These are phyloP conservation scores for Diplogelasinospora grovesii DNA, from an alignment of 495 filamentous ascomycete genomes.

Conservation along the genomic window DNA sequence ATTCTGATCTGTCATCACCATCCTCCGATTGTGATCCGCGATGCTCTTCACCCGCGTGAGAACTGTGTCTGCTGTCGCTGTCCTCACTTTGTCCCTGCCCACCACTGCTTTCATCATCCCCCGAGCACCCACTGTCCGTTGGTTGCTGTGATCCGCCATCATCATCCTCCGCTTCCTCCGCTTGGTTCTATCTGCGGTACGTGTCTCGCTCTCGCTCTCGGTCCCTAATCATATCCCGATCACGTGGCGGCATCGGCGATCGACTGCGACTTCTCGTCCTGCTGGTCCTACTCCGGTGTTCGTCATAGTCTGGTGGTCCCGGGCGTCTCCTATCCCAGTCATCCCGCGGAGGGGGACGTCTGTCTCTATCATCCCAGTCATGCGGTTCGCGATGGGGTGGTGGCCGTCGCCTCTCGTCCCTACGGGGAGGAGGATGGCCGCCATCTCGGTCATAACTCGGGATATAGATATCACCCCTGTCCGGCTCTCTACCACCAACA, in stretches of 20 bases:
- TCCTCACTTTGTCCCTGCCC: too few relatives aligned
- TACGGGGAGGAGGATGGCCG: slow-evolving; percentile 25
- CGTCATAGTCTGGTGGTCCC: slow-evolving; percentile 39
- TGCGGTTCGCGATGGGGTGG: slow-evolving; percentile 35
- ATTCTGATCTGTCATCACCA: too few relatives aligned
- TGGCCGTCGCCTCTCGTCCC: slow-evolving; percentile 42
- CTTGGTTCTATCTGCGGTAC: slow-evolving; percentile 34
- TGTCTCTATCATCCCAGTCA: slow-evolving; percentile 20
- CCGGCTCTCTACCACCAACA: slow-evolving; percentile 24
- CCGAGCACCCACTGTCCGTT: too few relatives aligned
- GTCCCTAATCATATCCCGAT: too few relatives aligned
- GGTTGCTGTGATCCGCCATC: too few relatives aligned
- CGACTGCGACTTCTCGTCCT: slow-evolving; percentile 45
- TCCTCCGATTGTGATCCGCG: too few relatives aligned
- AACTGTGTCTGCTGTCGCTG: too few relatives aligned
- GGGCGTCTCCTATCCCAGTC: slow-evolving; percentile 11
- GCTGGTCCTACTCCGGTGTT: slow-evolving; percentile 36
- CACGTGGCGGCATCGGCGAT: slow-evolving; percentile 36
- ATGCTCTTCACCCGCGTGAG: too few relatives aligned
- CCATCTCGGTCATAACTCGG: slow-evolving; percentile 45
- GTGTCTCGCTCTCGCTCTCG: slow-evolving; percentile 38
- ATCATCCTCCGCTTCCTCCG: too few relatives aligned
- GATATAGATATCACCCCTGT: slow-evolving; percentile 56
- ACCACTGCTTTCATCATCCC: too few relatives aligned
- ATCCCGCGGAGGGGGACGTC: slow-evolving; percentile 6